These are phyloP conservation scores for Cicer cuneatum DNA, from an alignment of 306 rosid genomes.

Conservation along the genomic window DNA sequence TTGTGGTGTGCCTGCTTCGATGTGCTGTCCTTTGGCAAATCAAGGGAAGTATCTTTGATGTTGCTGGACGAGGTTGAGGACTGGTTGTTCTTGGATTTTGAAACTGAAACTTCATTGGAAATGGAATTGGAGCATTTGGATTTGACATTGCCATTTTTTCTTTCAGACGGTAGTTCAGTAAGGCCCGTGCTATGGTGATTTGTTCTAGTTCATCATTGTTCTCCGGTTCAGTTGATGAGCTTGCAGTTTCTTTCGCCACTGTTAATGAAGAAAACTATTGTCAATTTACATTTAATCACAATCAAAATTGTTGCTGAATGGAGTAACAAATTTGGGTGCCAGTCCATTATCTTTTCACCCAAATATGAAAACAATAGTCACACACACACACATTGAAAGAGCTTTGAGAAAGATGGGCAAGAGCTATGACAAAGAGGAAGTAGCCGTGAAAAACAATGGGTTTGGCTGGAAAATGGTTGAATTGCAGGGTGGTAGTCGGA, in stretches of 20 bases:
- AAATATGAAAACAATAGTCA: neutral
- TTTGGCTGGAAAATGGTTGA: neutral
- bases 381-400: neutral
- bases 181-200: conserved; percentile 91
- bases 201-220: conserved; percentile 91
- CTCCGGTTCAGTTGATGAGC: conserved; percentile 87
- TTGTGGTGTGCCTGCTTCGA: conserved; percentile 54
- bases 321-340: neutral
- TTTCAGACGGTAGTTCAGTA: conserved; percentile 74
- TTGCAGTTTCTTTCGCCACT: conserved; percentile 94
- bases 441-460: neutral
- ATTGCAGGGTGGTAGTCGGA: neutral
- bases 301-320: neutral
- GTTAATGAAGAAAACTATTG: conserved; percentile 45
- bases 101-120: conserved; percentile 72
- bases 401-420: neutral
- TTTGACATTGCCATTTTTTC: conserved; percentile 79
- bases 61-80: conserved; percentile 75
- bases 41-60: conserved; percentile 90
- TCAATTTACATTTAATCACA: conserved; percentile 29
- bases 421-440: conserved; percentile 12
- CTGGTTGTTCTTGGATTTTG: conserved; percentile 86
- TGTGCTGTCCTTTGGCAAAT: conserved; percentile 70
- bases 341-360: neutral
- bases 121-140: conserved; percentile 69